Evolutionary conservation across 2,329 filamentous ascomycete genomes (phyloP), one percentile per base, ranked within the genome.

Genomic region (Trichoderma aggressivum): DNA sequence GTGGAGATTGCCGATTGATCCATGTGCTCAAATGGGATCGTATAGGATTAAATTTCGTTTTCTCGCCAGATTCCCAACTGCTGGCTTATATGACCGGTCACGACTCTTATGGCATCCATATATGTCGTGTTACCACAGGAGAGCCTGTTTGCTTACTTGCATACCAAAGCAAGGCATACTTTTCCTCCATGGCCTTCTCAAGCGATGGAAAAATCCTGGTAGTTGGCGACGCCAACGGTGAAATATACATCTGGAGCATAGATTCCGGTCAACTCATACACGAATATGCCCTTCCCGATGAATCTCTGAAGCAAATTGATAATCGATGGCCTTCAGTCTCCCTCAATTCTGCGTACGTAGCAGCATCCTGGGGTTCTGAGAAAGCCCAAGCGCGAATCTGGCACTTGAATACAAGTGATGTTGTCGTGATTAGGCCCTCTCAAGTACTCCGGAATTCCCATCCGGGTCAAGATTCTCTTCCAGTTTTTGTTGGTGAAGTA

Each of bases 91-190:
- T 1, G 21, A 2, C n/a, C 7, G 12, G 12, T 1, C 18, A 32
- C 16, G 34, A 12, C 3, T 12, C 3, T 14, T n/a, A 7, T 11
- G n/a, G n/a, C 3, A 61, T 39, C 11, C 32, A 26, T 2, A 28
- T 39, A 10, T 61, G 58, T 32, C 0, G 14, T 26, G 14, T 61
- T 26, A 6, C 2, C 4, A 39, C 58, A 8, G 58, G 58, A 7
- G 3, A 61, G 14, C 5, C 3, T 18, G 3, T 61, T 3, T n/a
- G 32, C n/a, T 10, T 18, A 5, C 7, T 61, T 26, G 8, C 0
- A 24, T 1, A 7, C 32, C 5, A 3, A 1, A 11, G 16, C 18
- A 10, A 1, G 10, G 5, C 0, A 3, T 2, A 5, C 14, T 2
- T 14, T 16, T 24, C 18, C 4, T 24, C 30, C 24, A 7, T 11